Evolutionary conservation across 129 eudicot species (phyloP).

Genomic region (Arctium minus): DNA sequence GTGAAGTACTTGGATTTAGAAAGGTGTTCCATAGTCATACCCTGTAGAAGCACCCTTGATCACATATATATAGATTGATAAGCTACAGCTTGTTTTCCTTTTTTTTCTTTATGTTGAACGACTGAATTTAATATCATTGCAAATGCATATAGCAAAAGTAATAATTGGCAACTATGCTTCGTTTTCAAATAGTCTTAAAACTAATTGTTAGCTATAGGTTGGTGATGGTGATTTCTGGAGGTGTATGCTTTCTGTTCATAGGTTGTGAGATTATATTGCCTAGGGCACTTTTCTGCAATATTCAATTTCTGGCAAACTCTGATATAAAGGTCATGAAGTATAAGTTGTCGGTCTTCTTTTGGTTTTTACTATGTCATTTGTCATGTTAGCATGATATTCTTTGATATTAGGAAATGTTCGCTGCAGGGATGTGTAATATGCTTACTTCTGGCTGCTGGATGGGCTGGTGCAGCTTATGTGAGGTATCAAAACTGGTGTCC

Average conservation of each 20-base stretch:
- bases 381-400: background rate
- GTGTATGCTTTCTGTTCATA: background rate
- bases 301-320: background rate
- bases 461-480: constrained; percentile 97
- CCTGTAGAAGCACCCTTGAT: constrained; percentile 1
- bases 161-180: background rate
- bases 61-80: background rate
- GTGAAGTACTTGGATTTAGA: background rate
- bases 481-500: constrained; percentile 46
- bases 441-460: constrained; percentile 82
- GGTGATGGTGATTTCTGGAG: constrained; percentile 2
- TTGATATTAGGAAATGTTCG: constrained; percentile 6
- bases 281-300: background rate
- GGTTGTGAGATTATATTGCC: background rate
- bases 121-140: background rate
- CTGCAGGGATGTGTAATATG: constrained; percentile 85
- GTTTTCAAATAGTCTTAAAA: background rate
- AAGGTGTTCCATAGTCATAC: background rate
- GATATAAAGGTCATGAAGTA: background rate
- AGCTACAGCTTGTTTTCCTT: background rate
- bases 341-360: background rate
- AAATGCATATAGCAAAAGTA: background rate
- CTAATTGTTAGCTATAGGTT: constrained; percentile 1
- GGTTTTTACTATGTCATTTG: background rate
- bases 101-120: background rate